Percentiles rank a stretch among this genome's conserved stretches.
phyloP scores from a whole-genome alignment of 106 monocot genomes.

The Dioscorea zingiberensis region DNA sequence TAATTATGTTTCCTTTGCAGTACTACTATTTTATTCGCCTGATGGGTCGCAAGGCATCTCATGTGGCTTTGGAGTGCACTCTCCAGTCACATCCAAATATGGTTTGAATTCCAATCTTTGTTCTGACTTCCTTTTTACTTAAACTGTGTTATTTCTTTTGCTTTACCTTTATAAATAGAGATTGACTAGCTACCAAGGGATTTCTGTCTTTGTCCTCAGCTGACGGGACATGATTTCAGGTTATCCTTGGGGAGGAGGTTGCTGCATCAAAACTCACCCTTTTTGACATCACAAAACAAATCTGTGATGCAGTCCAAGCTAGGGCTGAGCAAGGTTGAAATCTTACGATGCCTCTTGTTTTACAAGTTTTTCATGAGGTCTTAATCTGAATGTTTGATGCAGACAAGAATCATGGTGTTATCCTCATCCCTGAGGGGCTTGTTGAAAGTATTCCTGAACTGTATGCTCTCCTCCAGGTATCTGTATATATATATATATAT shows the following conservation, averaged over 20 bases:
- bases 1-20: slow-evolving; percentile 32
- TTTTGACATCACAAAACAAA: slow-evolving; percentile 81
- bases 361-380: neutral
- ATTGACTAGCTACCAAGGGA: too few species aligned
- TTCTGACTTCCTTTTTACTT: neutral
- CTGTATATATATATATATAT: too few species aligned
- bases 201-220: too few species aligned
- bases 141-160: neutral
- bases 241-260: slow-evolving; percentile 87
- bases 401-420: slow-evolving; percentile 80
- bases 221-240: slow-evolving; percentile 23
- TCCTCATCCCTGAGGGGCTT: slow-evolving; percentile 88
- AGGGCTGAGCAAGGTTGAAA: slow-evolving; percentile 66
- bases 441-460: slow-evolving; percentile 86
- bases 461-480: slow-evolving; percentile 80
- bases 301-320: slow-evolving; percentile 85
- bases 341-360: neutral
- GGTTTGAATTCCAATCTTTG: slow-evolving; percentile 26
- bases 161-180: neutral
- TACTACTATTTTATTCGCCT: slow-evolving; percentile 96
- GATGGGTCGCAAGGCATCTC: slow-evolving; percentile 90
- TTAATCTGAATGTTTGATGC: slow-evolving; percentile 11
- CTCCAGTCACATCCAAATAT: slow-evolving; percentile 93
- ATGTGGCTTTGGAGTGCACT: slow-evolving; percentile 90
- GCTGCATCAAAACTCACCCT: slow-evolving; percentile 77